Percentiles rank a stretch among this genome's conserved stretches.
Evolutionary conservation across 2,329 filamentous ascomycete species (phyloP).

Genomic region (Basipetospora chlamydospora): DNA sequence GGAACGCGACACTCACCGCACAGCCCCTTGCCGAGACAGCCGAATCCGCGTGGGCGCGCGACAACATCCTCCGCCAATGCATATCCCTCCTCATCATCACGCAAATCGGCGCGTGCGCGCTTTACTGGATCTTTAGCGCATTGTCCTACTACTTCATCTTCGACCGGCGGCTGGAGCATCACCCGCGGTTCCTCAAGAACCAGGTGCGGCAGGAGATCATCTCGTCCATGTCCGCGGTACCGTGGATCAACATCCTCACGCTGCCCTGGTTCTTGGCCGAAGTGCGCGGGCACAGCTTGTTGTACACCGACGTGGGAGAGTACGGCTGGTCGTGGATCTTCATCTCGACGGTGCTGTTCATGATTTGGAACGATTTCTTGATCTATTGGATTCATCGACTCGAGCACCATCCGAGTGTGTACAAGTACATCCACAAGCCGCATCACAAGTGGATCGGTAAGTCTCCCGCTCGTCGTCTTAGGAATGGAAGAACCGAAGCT

Average conservation of each 20-base stretch:
- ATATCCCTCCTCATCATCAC: slow-evolving; percentile 23
- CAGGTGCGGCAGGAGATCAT: slow-evolving; percentile 28
- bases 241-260: slow-evolving; percentile 28
- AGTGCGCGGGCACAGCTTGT: slow-evolving; percentile 28
- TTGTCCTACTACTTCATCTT: slow-evolving; percentile 59
- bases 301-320: slow-evolving; percentile 24
- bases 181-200: slow-evolving; percentile 32
- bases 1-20: slow-evolving; percentile 5
- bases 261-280: slow-evolving; percentile 30
- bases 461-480: slow-evolving; percentile 11
- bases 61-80: slow-evolving; percentile 25
- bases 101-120: slow-evolving; percentile 20
- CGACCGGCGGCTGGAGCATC: slow-evolving; percentile 28
- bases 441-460: slow-evolving; percentile 34
- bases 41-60: slow-evolving; percentile 21
- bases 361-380: slow-evolving; percentile 28
- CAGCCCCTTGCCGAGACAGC: too few relatives aligned
- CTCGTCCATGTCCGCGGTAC: slow-evolving; percentile 26
- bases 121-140: slow-evolving; percentile 54
- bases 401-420: slow-evolving; percentile 28
- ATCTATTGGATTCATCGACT: slow-evolving; percentile 34
- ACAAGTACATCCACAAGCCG: slow-evolving; percentile 32
- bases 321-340: slow-evolving; percentile 25
- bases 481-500: too few relatives aligned
- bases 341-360: slow-evolving; percentile 24